phyloP scores from a whole-genome alignment of 2,329 filamentous ascomycete species.

The Ophiostoma tasmaniense region DNA sequence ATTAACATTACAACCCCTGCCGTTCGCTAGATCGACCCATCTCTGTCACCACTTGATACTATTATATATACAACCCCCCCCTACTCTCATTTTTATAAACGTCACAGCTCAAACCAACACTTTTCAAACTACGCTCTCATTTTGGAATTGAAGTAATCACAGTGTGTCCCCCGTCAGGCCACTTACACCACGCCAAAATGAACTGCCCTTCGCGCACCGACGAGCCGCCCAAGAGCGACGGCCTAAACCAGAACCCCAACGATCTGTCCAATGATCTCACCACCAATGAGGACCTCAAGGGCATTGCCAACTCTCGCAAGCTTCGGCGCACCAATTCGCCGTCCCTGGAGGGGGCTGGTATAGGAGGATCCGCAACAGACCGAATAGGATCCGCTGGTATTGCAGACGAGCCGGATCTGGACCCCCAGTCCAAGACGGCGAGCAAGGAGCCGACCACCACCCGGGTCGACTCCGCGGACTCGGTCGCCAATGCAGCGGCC shows the following conservation, averaged over 20 bases:
- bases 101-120: background rate
- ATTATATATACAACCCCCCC: background rate
- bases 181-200: conserved; percentile 13
- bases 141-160: background rate
- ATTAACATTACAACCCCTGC: background rate
- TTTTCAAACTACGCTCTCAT: background rate
- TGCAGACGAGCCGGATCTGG: conserved; percentile 4
- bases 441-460: conserved; percentile 8
- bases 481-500: background rate
- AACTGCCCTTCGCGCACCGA: conserved; percentile 30
- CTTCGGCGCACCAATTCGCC: conserved; percentile 21
- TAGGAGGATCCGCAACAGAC: conserved; percentile 17
- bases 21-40: background rate
- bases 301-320: conserved; percentile 38
- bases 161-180: background rate
- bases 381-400: background rate
- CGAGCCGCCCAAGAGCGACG: conserved; percentile 32
- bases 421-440: background rate
- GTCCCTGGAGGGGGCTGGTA: conserved; percentile 25
- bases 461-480: conserved; percentile 11
- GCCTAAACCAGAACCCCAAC: conserved; percentile 48
- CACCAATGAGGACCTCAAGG: conserved; percentile 48
- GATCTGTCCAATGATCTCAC: conserved; percentile 45
- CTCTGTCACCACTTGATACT: background rate
- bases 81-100: background rate